Evolutionary conservation across 176 grass and related monocot genomes (phyloP).

Genomic region (Musa itinerans): DNA sequence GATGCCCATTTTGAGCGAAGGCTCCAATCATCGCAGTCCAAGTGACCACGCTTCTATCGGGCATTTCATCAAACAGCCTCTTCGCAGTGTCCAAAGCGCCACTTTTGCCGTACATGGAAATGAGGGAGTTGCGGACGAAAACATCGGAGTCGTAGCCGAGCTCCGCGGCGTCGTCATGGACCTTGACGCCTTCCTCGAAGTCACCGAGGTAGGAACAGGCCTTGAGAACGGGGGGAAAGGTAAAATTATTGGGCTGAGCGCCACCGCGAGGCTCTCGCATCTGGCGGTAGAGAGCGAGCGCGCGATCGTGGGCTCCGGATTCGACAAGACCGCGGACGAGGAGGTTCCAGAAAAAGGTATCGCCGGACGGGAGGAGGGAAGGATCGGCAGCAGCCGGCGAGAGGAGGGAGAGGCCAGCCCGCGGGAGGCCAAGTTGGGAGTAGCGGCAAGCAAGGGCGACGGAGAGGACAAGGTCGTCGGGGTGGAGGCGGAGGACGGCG

Average conservation of each 20-base stretch:
- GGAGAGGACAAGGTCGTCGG: conserved; percentile 9
- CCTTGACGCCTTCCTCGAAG: conserved; percentile 3
- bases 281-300: conserved; percentile 10
- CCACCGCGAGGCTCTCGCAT: conserved; percentile 1
- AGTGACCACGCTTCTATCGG: conserved; percentile 16
- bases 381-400: conserved; percentile 12
- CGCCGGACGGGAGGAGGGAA: conserved; percentile 6
- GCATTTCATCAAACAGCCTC: conserved; percentile 21
- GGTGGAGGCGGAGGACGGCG: conserved; percentile 12
- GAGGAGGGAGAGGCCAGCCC: conserved; percentile 19
- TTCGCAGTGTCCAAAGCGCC: conserved; percentile 6
- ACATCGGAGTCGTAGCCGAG: conserved; percentile 9
- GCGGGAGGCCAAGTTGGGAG: conserved; percentile 2
- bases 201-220: conserved; percentile 16
- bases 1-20: conserved; percentile 9
- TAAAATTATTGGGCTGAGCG: conserved; percentile 13
- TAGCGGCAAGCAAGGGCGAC: conserved; percentile 14
- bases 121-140: conserved; percentile 22
- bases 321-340: conserved; percentile 16
- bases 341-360: conserved; percentile 11
- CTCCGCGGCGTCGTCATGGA: conserved; percentile 1
- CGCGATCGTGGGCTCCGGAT: background rate
- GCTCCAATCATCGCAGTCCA: conserved; percentile 22
- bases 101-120: conserved; percentile 21
- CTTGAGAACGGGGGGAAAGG: conserved; percentile 25